Evolutionary conservation across 1,284 basidiomycete species (phyloP).

Genomic region (Fomitiporia mediterranea): DNA sequence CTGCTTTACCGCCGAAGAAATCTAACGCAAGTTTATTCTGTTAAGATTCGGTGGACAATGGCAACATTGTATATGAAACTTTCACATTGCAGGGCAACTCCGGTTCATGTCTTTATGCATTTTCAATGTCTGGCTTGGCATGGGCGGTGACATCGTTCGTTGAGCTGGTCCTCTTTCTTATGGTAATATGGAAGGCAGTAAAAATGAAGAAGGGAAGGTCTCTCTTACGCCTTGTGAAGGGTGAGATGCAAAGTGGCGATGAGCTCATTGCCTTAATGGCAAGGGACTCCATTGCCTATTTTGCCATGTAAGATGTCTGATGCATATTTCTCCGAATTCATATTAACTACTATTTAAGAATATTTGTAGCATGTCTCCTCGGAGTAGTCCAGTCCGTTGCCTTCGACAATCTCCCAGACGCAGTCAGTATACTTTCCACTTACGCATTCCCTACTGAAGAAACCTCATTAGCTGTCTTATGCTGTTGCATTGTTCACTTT

Average conservation of each 20-base stretch:
- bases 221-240: neutral
- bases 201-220: neutral
- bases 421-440: neutral
- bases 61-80: neutral
- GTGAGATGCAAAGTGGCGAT: neutral
- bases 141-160: constrained; percentile 1
- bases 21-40: too few relatives aligned
- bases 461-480: neutral
- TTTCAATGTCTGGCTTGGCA: constrained; percentile 1
- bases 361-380: neutral
- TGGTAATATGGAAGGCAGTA: neutral
- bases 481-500: neutral
- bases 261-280: constrained; percentile 7
- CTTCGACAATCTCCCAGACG: neutral
- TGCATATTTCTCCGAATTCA: neutral
- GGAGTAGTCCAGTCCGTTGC: neutral
- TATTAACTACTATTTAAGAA: neutral
- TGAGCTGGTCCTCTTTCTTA: constrained; percentile 3
- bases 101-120: neutral
- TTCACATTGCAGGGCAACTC: neutral
- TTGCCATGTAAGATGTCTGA: neutral
- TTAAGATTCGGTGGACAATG: too few relatives aligned
- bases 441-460: neutral
- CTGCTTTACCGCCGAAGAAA: too few relatives aligned
- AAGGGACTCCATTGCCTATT: constrained; percentile 5